Evolutionary conservation across 2,329 filamentous ascomycete genomes (phyloP).

Genomic region (Colletotrichum orchidophilum): DNA sequence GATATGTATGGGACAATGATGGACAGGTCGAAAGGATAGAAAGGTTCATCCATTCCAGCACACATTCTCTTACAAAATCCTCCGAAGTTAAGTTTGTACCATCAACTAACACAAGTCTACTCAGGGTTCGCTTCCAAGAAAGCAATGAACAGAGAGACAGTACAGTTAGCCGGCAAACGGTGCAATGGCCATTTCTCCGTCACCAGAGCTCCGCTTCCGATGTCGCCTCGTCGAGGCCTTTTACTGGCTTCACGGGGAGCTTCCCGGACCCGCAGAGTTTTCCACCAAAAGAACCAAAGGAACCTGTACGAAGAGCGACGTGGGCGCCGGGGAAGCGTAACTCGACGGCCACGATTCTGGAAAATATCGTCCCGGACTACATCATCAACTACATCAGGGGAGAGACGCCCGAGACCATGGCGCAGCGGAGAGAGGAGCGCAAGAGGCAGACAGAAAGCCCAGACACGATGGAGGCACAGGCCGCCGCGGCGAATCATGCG

Average conservation of each 20-base stretch:
- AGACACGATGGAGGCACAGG: constrained; percentile 37
- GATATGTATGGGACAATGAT: constrained; percentile 35
- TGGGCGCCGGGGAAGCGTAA: constrained; percentile 34
- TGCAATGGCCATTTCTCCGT: constrained; percentile 35
- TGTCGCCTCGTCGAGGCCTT: constrained; percentile 27
- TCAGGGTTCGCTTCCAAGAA: constrained; percentile 17
- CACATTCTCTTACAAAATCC: not conserved
- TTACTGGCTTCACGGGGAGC: constrained; percentile 31
- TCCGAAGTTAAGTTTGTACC: not conserved
- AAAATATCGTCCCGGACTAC: constrained; percentile 63
- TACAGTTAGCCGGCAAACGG: constrained; percentile 34
- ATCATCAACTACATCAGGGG: constrained; percentile 64
- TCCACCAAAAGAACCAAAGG: constrained; percentile 1
- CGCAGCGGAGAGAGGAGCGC: constrained; percentile 52
- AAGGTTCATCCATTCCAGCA: constrained; percentile 7
- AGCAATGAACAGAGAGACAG: constrained; percentile 3
- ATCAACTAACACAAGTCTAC: not conserved
- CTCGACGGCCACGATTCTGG: constrained; percentile 30
- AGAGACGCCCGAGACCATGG: constrained; percentile 63
- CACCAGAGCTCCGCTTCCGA: constrained; percentile 31
- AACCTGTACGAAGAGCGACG: constrained; percentile 28
- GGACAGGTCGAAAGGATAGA: constrained; percentile 34
- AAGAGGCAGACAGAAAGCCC: constrained; percentile 41
- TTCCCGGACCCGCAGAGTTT: constrained; percentile 23
- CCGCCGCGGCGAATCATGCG: not conserved